A percentile compares a stretch with the other conserved stretches of the same genome.
phyloP scores from a whole-genome alignment of 768 basidiomycete species.

The Boletellus sp. region DNA sequence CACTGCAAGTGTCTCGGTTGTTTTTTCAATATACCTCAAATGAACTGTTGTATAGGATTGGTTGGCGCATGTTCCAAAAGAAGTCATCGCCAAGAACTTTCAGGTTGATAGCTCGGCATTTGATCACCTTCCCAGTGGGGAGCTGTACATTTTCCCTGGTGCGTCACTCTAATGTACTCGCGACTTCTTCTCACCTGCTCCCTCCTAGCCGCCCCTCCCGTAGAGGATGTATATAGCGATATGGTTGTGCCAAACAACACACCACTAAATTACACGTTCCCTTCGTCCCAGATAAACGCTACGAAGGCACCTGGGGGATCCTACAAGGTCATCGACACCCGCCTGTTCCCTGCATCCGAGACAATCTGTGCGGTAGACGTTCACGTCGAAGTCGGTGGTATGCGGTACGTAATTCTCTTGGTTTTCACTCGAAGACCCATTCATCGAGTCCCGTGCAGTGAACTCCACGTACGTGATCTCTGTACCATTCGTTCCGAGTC shows the following conservation, averaged over 20 bases:
- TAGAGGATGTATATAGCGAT: constrained; percentile 37
- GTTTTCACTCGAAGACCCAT: neutral
- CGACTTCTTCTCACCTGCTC: neutral
- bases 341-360: constrained; percentile 48
- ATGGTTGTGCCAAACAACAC: constrained; percentile 49
- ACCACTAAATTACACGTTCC: constrained; percentile 52
- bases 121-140: constrained; percentile 49
- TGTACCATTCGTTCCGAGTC: neutral
- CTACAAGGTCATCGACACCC: constrained; percentile 57
- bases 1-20: constrained; percentile 10
- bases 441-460: constrained; percentile 25
- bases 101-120: constrained; percentile 44
- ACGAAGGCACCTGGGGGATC: constrained; percentile 49
- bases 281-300: constrained; percentile 45
- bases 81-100: constrained; percentile 65
- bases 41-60: constrained; percentile 47
- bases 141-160: constrained; percentile 56
- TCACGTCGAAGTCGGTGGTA: constrained; percentile 54
- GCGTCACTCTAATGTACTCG: constrained; percentile 1
- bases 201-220: constrained; percentile 39
- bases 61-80: constrained; percentile 58
- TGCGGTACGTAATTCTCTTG: constrained; percentile 39
- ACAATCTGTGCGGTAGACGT: constrained; percentile 58
- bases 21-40: neutral
- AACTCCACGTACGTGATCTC: constrained; percentile 40